Conservation (phyloP, 2,329 filamentous ascomycete genomes). For the Chalara sp. region DNA sequence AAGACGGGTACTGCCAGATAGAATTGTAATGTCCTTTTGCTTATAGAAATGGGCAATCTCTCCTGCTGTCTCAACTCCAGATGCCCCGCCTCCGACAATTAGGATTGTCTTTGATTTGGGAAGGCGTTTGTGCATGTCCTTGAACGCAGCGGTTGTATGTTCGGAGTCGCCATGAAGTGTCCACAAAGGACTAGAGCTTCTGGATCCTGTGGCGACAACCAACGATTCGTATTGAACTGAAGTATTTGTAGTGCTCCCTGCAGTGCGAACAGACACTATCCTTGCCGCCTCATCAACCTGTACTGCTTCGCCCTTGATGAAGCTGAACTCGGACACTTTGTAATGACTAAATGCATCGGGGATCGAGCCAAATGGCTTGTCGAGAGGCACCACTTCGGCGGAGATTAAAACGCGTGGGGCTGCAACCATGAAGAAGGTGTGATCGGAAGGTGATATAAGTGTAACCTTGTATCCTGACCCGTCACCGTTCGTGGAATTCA, state of each 20-base stretch:
- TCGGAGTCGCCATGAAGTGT: conserved; percentile 31
- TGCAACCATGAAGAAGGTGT: conserved; percentile 36
- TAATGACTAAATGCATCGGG: conserved; percentile 33
- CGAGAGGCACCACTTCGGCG: conserved; percentile 34
- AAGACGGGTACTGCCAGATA: conserved; percentile 33
- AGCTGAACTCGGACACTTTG: conserved; percentile 28
- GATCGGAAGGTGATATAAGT: conserved; percentile 35
- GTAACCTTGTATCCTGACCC: conserved; percentile 31
- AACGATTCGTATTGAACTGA: conserved; percentile 34
- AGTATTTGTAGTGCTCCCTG: conserved; percentile 4
- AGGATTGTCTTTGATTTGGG: conserved; percentile 35
- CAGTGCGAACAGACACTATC: conserved; percentile 25
- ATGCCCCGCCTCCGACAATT: conserved; percentile 36
- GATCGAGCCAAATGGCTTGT: conserved; percentile 38
- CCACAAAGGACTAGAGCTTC: conserved; percentile 37
- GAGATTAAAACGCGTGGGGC: conserved; percentile 41
- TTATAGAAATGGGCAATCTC: conserved; percentile 34
- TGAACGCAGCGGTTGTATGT: conserved; percentile 30
- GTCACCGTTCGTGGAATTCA: conserved; percentile 22
- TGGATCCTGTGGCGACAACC: conserved; percentile 41
- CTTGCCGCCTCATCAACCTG: conserved; percentile 29
- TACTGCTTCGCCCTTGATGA: conserved; percentile 35
- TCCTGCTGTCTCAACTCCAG: conserved; percentile 41
- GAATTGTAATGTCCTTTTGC: conserved; percentile 38
- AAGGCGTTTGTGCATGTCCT: conserved; percentile 33